Evolutionary conservation across 176 grass and related monocot genomes (phyloP).

Genomic region (Musa troglodytarum): DNA sequence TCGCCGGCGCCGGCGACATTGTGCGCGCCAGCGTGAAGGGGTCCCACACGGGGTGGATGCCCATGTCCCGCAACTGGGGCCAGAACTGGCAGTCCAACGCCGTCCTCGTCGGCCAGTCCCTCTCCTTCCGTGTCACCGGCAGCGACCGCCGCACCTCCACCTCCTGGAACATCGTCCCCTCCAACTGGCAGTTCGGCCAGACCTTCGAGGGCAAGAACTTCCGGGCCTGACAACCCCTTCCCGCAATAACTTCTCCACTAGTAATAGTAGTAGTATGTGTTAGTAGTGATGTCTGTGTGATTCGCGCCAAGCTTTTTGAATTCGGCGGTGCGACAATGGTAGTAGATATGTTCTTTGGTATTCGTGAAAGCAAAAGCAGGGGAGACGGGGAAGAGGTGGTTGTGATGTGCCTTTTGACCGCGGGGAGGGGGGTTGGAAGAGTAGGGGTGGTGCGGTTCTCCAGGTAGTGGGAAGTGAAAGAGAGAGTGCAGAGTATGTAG

Average conservation of each 20-base stretch:
- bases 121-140: constrained; percentile 27
- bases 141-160: constrained; percentile 29
- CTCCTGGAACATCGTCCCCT: constrained; percentile 25
- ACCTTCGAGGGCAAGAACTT: constrained; percentile 30
- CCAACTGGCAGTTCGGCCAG: constrained; percentile 26
- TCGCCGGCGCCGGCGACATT: constrained; percentile 16
- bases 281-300: not conserved
- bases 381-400: not conserved
- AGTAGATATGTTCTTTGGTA: not conserved
- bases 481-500: not conserved
- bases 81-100: constrained; percentile 31
- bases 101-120: constrained; percentile 19
- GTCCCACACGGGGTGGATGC: constrained; percentile 17
- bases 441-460: not conserved
- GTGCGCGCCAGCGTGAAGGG: constrained; percentile 25
- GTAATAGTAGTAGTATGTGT: not conserved
- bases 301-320: not conserved
- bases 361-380: not conserved
- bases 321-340: not conserved
- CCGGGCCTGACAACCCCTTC: not conserved
- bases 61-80: constrained; percentile 25
- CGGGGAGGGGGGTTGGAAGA: too few species aligned
- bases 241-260: not conserved
- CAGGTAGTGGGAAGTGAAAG: not conserved
- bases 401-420: not conserved